Evolutionary conservation across 768 basidiomycete species (phyloP).

Genomic region (Strobilomyces dryophilus): DNA sequence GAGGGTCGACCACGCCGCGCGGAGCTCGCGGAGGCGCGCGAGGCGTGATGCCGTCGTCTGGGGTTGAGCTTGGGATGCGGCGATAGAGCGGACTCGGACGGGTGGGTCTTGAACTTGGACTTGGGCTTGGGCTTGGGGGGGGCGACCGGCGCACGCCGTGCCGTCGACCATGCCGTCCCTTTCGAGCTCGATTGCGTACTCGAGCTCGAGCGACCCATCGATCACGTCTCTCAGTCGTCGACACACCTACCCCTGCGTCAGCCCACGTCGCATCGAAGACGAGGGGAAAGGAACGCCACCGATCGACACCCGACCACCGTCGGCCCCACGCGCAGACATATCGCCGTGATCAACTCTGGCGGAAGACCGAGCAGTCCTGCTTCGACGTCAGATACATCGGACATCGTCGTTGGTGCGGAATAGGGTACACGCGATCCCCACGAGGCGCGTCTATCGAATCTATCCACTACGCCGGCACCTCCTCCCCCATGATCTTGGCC

Average conservation of each 20-base stretch:
- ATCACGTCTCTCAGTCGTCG: constrained; percentile 14
- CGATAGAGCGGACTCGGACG: too few relatives aligned
- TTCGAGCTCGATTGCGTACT: constrained; percentile 38
- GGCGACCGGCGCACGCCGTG: neutral
- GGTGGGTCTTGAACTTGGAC: too few relatives aligned
- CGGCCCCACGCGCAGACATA: constrained; percentile 7
- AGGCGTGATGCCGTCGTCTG: constrained; percentile 19
- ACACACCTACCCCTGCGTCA: constrained; percentile 19
- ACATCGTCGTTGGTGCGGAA: neutral
- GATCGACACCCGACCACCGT: constrained; percentile 10
- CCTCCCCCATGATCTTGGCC: constrained; percentile 62
- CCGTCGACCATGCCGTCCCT: constrained; percentile 34
- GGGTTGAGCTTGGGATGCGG: neutral
- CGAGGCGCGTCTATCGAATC: neutral
- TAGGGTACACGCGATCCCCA: neutral
- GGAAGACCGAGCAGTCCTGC: constrained; percentile 12
- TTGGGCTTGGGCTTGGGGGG: too few relatives aligned
- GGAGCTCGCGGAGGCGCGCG: constrained; percentile 30
- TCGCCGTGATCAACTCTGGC: constrained; percentile 8
- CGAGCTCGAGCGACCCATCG: constrained; percentile 30
- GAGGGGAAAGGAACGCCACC: constrained; percentile 7
- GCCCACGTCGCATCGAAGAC: too few relatives aligned
- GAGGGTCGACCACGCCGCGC: constrained; percentile 34
- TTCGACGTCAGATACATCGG: neutral
- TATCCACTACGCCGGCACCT: constrained; percentile 11